These are phyloP conservation scores for Acaromyces ingoldii DNA, from an alignment of 1,284 basidiomycete genomes.

Conservation along the genomic window DNA sequence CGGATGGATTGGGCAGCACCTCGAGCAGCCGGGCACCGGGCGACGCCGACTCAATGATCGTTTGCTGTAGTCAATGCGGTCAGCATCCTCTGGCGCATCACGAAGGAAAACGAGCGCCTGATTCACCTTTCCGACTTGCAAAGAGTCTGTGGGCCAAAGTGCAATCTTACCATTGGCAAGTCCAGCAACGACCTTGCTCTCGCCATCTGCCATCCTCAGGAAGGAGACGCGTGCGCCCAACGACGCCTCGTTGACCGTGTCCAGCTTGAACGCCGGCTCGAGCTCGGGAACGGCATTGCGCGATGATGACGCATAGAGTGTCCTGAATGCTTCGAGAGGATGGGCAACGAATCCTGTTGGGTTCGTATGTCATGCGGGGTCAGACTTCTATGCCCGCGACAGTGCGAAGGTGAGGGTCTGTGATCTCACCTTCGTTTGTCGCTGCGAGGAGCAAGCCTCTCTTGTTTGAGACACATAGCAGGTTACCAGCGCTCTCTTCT, in stretches of 20 bases:
- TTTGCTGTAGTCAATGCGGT: too few species aligned
- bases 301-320: slow-evolving; percentile 20
- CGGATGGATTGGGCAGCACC: slow-evolving; percentile 55
- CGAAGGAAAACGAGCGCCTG: slow-evolving; percentile 18
- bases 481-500: slow-evolving; percentile 21
- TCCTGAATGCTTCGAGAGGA: slow-evolving; percentile 39
- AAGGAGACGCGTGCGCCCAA: slow-evolving; percentile 24
- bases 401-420: background rate
- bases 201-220: slow-evolving; percentile 21
- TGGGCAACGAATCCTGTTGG: slow-evolving; percentile 40
- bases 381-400: background rate
- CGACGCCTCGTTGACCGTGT: slow-evolving; percentile 13
- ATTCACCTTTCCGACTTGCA: slow-evolving; percentile 15
- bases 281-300: slow-evolving; percentile 21
- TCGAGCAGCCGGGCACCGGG: slow-evolving; percentile 21
- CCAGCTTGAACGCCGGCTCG: slow-evolving; percentile 12
- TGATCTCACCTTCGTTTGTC: slow-evolving; percentile 42
- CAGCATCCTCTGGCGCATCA: background rate
- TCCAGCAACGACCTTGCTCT: slow-evolving; percentile 19
- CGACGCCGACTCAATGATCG: slow-evolving; percentile 17
- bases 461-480: slow-evolving; percentile 53
- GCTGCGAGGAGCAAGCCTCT: slow-evolving; percentile 52
- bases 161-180: slow-evolving; percentile 33
- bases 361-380: background rate
- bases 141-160: slow-evolving; percentile 20